These are phyloP conservation scores for Ceratobasidium sp. DNA, from an alignment of 1,284 basidiomycete genomes.

Conservation along the genomic window DNA sequence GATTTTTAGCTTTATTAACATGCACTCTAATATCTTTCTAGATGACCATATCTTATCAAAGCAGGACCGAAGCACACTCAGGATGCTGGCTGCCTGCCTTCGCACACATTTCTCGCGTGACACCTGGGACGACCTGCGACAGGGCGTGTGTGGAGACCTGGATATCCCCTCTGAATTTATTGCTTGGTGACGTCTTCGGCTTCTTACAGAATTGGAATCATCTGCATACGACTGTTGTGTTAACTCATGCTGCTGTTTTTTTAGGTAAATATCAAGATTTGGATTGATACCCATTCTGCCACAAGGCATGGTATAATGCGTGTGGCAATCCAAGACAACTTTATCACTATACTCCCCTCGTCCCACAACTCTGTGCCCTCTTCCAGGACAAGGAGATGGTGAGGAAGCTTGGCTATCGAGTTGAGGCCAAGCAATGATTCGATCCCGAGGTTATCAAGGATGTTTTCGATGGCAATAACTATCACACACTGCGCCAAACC, in stretches of 20 bases:
- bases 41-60: not conserved
- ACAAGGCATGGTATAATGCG: slow-evolving; percentile 14
- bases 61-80: not conserved
- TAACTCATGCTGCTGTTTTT: slow-evolving; percentile 37
- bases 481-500: slow-evolving; percentile 12
- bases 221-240: slow-evolving; percentile 40
- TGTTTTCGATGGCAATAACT: slow-evolving; percentile 40
- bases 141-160: not conserved
- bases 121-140: slow-evolving; percentile 6
- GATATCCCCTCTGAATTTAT: slow-evolving; percentile 12
- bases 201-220: not conserved
- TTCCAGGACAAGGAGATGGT: slow-evolving; percentile 1
- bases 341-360: slow-evolving; percentile 31
- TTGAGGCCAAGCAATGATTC: not conserved
- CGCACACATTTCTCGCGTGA: not conserved
- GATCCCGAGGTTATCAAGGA: slow-evolving; percentile 12
- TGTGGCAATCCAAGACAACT: not conserved
- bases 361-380: slow-evolving; percentile 12
- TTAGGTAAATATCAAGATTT: slow-evolving; percentile 15
- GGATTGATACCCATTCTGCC: slow-evolving; percentile 26
- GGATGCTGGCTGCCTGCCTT: slow-evolving; percentile 8
- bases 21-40: not conserved
- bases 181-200: slow-evolving; percentile 9
- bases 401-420: slow-evolving; percentile 27
- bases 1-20: not conserved